These are phyloP conservation scores for Thermomucor indicae-seudaticae DNA, from an alignment of 371 early-diverging fungal genomes.

Conservation along the genomic window DNA sequence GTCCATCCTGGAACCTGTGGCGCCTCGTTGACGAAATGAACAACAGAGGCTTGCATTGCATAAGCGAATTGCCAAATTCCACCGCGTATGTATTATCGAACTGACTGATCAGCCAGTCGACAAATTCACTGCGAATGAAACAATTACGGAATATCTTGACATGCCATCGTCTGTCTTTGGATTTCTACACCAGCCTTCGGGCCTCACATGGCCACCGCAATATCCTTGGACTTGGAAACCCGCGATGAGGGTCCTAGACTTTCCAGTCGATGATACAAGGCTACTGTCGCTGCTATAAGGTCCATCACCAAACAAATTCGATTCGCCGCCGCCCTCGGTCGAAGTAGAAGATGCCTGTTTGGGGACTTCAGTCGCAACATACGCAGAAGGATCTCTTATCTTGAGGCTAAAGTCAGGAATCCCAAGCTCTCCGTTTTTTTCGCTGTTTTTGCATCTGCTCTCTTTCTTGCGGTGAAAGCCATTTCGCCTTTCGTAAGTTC, in stretches of 20 bases:
- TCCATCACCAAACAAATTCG: background rate
- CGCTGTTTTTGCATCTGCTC: conserved; percentile 40
- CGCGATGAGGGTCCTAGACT: conserved; percentile 18
- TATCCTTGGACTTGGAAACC: conserved; percentile 53
- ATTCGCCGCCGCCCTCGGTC: background rate
- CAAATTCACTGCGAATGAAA: conserved; percentile 84
- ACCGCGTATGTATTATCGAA: conserved; percentile 86
- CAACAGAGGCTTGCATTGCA: conserved; percentile 65
- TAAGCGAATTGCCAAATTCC: conserved; percentile 74
- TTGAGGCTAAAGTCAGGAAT: conserved; percentile 35
- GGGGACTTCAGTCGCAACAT: conserved; percentile 14
- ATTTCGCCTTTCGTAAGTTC: conserved; percentile 61
- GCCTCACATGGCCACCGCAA: conserved; percentile 76
- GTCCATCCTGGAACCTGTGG: conserved; percentile 86
- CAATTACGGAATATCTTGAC: conserved; percentile 68
- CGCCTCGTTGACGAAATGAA: conserved; percentile 72
- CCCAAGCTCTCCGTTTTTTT: conserved; percentile 35
- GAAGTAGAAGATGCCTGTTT: background rate
- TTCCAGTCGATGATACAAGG: conserved; percentile 29
- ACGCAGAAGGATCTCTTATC: conserved; percentile 45
- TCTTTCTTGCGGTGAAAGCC: conserved; percentile 42
- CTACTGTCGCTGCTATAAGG: conserved; percentile 4
- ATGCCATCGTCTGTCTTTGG: conserved; percentile 90
- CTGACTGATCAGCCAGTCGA: conserved; percentile 85
- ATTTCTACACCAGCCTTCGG: conserved; percentile 67